phyloP scores from a whole-genome alignment of 2,329 filamentous ascomycete species.

The Drechslerella dactyloides region DNA sequence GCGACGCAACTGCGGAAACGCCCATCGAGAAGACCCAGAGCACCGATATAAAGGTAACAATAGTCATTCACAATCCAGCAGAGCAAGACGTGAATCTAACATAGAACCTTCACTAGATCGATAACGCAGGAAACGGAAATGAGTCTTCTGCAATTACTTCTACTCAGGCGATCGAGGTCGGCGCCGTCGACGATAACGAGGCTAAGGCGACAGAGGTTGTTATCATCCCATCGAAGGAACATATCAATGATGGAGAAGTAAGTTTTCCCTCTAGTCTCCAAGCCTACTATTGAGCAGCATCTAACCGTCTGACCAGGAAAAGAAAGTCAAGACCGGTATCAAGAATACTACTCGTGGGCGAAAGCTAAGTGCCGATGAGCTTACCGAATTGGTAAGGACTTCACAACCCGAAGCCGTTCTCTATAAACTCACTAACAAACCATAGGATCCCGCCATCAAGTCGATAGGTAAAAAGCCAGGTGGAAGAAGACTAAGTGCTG shows the following conservation, averaged over 20 bases:
- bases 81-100: neutral
- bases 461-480: conserved; percentile 1
- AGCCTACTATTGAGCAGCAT: neutral
- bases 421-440: neutral
- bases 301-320: neutral
- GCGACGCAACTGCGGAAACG: conserved; percentile 33
- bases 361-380: conserved; percentile 12
- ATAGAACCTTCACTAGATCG: neutral
- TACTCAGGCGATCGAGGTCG: too few relatives aligned
- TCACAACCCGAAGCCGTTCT: neutral
- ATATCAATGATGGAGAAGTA: neutral
- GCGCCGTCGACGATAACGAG: neutral
- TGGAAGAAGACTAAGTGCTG: conserved; percentile 24
- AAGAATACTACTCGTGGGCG: neutral
- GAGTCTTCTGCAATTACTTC: neutral
- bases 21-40: conserved; percentile 14
- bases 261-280: neutral
- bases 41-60: conserved; percentile 15
- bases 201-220: neutral
- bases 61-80: conserved; percentile 15
- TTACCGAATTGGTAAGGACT: conserved; percentile 7
- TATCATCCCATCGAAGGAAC: neutral
- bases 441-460: conserved; percentile 18
- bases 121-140: neutral
- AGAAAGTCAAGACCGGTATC: neutral